phyloP scores from a whole-genome alignment of 164 flowering plant species.

The Brasenia schreberi region DNA sequence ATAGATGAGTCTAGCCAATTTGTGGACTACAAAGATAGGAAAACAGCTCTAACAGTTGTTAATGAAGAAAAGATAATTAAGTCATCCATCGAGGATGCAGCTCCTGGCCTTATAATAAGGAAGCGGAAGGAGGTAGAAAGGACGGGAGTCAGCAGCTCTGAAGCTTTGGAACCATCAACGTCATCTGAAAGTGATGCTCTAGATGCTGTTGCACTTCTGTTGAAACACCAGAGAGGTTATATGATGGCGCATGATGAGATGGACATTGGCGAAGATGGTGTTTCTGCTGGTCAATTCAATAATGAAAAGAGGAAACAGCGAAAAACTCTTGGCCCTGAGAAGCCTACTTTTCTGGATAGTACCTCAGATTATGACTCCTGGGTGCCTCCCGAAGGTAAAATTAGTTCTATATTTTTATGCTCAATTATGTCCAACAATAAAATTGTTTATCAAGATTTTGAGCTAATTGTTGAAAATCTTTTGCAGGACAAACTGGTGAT shows the following conservation, averaged over 20 bases:
- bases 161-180: slow-evolving; percentile 2
- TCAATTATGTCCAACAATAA: neutral
- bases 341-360: slow-evolving; percentile 45
- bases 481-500: slow-evolving; percentile 96
- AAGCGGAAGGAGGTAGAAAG: slow-evolving; percentile 55
- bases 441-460: neutral
- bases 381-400: slow-evolving; percentile 93
- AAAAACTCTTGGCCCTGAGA: slow-evolving; percentile 80
- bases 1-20: slow-evolving; percentile 37
- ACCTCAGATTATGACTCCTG: slow-evolving; percentile 49
- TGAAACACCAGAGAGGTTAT: slow-evolving; percentile 63
- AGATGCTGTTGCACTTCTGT: slow-evolving; percentile 73
- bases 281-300: slow-evolving; percentile 6
- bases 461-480: neutral
- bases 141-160: slow-evolving; percentile 13
- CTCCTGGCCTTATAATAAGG: slow-evolving; percentile 78
- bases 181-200: slow-evolving; percentile 33
- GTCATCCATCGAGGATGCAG: slow-evolving; percentile 49
- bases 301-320: slow-evolving; percentile 34
- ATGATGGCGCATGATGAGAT: slow-evolving; percentile 26
- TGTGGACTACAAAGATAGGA: slow-evolving; percentile 83
- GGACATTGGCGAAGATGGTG: slow-evolving; percentile 8
- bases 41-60: slow-evolving; percentile 24
- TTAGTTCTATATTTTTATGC: neutral
- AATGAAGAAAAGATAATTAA: slow-evolving; percentile 11